phyloP scores from a whole-genome alignment of 176 grass and related monocot genomes.

The Ananas comosus region DNA sequence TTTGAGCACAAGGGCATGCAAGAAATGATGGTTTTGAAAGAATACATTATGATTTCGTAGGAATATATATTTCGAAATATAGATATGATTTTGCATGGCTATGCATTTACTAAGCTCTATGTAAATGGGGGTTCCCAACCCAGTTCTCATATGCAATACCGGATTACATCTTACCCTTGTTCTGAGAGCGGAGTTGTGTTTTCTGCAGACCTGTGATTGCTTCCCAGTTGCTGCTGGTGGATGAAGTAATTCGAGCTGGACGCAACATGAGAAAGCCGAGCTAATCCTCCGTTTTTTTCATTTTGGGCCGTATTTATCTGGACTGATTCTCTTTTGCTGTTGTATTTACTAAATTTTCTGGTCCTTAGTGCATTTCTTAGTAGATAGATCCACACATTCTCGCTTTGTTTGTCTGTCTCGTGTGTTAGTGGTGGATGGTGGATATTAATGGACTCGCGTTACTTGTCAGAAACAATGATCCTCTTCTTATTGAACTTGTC shows the following conservation, averaged over 20 bases:
- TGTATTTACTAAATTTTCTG: neutral
- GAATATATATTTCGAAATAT: neutral
- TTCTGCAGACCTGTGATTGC: conserved; percentile 77
- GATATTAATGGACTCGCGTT: too few species aligned
- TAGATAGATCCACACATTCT: too few species aligned
- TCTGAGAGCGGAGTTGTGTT: neutral
- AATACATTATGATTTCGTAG: conserved; percentile 1
- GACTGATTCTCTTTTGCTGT: conserved; percentile 6
- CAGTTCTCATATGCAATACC: neutral
- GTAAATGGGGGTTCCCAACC: neutral
- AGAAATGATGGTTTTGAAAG: neutral
- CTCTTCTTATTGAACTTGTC: too few species aligned
- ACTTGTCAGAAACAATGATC: too few species aligned
- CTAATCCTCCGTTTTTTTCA: conserved; percentile 21
- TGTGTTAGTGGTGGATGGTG: too few species aligned
- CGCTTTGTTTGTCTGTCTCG: too few species aligned
- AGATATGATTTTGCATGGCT: neutral
- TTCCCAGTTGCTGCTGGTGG: conserved; percentile 81
- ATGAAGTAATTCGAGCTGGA: conserved; percentile 86
- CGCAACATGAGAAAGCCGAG: conserved; percentile 94
- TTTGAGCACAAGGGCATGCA: neutral
- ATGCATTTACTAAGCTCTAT: neutral
- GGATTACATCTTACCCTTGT: neutral
- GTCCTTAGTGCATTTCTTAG: too few species aligned
- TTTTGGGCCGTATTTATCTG: neutral